These are phyloP conservation scores for Yamadazyma triangularis DNA, from an alignment of 1,139 yeast genomes.

Conservation along the genomic window DNA sequence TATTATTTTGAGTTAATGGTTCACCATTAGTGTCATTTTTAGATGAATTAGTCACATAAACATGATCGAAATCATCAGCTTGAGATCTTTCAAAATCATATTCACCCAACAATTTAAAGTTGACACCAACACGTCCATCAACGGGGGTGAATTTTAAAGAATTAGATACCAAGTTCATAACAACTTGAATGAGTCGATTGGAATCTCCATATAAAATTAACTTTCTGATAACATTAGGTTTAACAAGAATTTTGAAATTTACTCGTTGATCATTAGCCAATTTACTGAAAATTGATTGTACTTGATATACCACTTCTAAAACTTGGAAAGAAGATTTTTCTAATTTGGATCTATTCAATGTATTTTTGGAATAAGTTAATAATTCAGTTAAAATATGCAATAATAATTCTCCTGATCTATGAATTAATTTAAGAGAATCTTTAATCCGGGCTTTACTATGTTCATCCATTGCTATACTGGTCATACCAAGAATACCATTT, in stretches of 20 bases:
- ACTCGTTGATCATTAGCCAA: constrained; percentile 78
- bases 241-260: constrained; percentile 49
- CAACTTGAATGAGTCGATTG: constrained; percentile 79
- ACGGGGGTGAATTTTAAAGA: constrained; percentile 86
- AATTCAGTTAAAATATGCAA: constrained; percentile 85
- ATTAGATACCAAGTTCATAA: constrained; percentile 83
- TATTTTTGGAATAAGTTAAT: constrained; percentile 83
- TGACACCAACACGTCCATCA: constrained; percentile 74
- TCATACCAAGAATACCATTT: constrained; percentile 95
- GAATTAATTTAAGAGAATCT: constrained; percentile 66
- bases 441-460: constrained; percentile 60
- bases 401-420: constrained; percentile 81
- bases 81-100: constrained; percentile 50
- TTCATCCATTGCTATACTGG: constrained; percentile 89
- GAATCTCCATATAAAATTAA: constrained; percentile 79
- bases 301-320: constrained; percentile 75
- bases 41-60: too few relatives aligned
- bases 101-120: constrained; percentile 63
- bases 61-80: constrained; percentile 25
- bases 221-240: constrained; percentile 57
- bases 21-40: constrained; percentile 1
- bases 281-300: constrained; percentile 82
- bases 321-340: constrained; percentile 77
- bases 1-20: too few relatives aligned
- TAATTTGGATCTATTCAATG: constrained; percentile 78